Conservation (phyloP, 257 asterid genomes). For the Apocynum venetum region DNA sequence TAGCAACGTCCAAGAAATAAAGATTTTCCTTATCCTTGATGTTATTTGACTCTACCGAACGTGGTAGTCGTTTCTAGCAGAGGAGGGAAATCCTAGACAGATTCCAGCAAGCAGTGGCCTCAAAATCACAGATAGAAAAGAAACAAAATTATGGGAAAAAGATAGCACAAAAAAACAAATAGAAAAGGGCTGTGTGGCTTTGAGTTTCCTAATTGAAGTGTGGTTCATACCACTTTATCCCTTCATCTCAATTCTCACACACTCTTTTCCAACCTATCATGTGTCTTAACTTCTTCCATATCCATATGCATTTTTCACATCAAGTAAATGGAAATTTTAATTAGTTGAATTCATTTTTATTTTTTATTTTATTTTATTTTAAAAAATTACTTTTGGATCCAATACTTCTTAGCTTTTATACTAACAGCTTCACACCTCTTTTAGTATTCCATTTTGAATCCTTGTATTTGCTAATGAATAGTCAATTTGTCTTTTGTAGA, state of each 20-base stretch:
- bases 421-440: too few relatives aligned
- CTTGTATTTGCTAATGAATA: too few relatives aligned
- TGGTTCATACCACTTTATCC: slow-evolving; percentile 64
- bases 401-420: too few relatives aligned
- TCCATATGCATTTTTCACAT: neutral
- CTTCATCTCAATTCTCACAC: slow-evolving; percentile 43
- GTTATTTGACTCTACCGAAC: too few relatives aligned
- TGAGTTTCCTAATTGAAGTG: slow-evolving; percentile 42
- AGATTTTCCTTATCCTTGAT: too few relatives aligned
- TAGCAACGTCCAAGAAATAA: too few relatives aligned
- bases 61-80: too few relatives aligned
- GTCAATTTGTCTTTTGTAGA: too few relatives aligned
- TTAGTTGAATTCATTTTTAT: too few relatives aligned
- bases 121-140: neutral
- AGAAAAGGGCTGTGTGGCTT: slow-evolving; percentile 39
- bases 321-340: neutral
- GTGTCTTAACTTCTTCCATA: slow-evolving; percentile 21
- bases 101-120: too few relatives aligned
- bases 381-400: neutral
- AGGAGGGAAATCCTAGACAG: neutral
- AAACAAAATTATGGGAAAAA: slow-evolving; percentile 7
- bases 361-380: neutral
- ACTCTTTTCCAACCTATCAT: slow-evolving; percentile 44
- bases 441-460: too few relatives aligned
- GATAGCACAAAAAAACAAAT: slow-evolving; percentile 12